Evolutionary conservation across 352 stramenopile genomes (phyloP), one percentile per base, ranked within the genome.

Genomic region (Phytophthora macrochlamydospora): DNA sequence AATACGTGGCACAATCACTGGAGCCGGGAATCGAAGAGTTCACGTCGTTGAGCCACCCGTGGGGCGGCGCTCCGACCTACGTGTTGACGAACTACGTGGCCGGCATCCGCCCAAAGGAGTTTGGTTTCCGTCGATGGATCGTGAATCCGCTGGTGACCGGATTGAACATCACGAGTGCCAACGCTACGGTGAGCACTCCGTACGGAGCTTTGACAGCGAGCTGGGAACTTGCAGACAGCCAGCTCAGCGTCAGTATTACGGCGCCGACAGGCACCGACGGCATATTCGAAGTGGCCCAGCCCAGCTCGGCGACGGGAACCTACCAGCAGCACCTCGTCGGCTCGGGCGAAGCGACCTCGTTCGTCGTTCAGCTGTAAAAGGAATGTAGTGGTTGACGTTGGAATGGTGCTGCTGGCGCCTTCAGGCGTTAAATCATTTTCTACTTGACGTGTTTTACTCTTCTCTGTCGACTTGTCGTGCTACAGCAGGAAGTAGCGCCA

Each of bases 61-160:
- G 67, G 68, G 56, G 62, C 24, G 49, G 62, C 12, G 68, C 68
- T 5, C 68, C 68, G 1, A 72, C 62, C 0, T 75, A 75, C 57
- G 63, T 59, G n/a, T 32, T 75, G 30, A 75, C 67, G 9, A 75
- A 75, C 62, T 75, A 72, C 45, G 43, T 75, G 4, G 62, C 54
- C 1, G 62, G 68, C 28, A 74, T 73, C 56, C 65, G 65, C 14
- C 69, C 65, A 12, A 50, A 51, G 11, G 60, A 62, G 42, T 77
- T 77, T 13, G 69, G 56, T 4, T 71, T 75, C 51, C 61, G 61
- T 37, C 61, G 43, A 18, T 73, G 69, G 69, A 74, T 71, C 51
- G 63, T 77, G 35, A 68, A 77, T 9, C 69, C 69, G 7, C 6
- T 77, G 54, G 63, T 64, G 24, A 49, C 66, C 1, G 69, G 65